Conservation (phyloP, 2,329 filamentous ascomycete species). For the Phaeoacremonium minimum region DNA sequence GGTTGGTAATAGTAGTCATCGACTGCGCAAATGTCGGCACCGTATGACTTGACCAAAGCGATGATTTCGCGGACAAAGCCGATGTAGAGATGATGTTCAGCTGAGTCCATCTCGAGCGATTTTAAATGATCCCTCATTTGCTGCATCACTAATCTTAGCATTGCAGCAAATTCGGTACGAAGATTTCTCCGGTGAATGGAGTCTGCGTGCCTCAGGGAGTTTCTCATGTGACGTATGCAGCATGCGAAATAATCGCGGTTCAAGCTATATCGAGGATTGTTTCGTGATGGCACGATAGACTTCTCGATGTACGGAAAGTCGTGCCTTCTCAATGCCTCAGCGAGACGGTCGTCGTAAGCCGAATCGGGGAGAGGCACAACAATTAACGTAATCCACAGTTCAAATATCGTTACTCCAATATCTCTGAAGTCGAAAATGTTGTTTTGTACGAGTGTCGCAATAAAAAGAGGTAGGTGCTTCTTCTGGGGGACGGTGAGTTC, state of each 20-base stretch:
- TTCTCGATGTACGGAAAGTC: slow-evolving; percentile 38
- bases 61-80: slow-evolving; percentile 48
- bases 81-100: slow-evolving; percentile 42
- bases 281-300: slow-evolving; percentile 27
- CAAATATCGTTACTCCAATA: slow-evolving; percentile 37
- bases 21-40: slow-evolving; percentile 46
- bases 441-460: slow-evolving; percentile 42
- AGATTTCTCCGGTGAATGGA: slow-evolving; percentile 27
- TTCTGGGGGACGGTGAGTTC: slow-evolving; percentile 34
- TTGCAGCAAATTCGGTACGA: slow-evolving; percentile 34
- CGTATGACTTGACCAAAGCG: slow-evolving; percentile 49
- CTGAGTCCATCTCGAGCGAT: slow-evolving; percentile 23
- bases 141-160: slow-evolving; percentile 44
- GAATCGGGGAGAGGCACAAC: slow-evolving; percentile 42
- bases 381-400: slow-evolving; percentile 49
- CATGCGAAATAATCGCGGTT: slow-evolving; percentile 46
- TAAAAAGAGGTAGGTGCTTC: slow-evolving; percentile 45
- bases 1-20: slow-evolving; percentile 55
- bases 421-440: slow-evolving; percentile 42
- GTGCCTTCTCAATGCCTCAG: slow-evolving; percentile 36
- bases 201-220: slow-evolving; percentile 33
- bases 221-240: slow-evolving; percentile 46
- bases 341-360: slow-evolving; percentile 45
- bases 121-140: slow-evolving; percentile 48
- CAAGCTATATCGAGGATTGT: slow-evolving; percentile 40